Evolutionary conservation across 768 basidiomycete species (phyloP).

Genomic region (Xerocomus brunneocitrinus): DNA sequence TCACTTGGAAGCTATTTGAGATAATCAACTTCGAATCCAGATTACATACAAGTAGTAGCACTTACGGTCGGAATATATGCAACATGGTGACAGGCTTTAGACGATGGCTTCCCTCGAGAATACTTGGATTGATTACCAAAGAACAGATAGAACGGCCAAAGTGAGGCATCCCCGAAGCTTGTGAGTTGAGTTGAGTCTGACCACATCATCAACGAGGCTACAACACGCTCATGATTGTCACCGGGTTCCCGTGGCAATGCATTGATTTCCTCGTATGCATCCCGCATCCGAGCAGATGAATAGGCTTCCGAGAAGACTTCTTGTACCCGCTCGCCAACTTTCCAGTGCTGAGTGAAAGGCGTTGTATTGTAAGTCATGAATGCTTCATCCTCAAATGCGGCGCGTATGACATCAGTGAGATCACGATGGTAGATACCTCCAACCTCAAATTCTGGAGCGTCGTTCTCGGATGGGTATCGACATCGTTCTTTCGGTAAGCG

Average conservation of each 20-base stretch:
- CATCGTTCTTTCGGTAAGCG: conserved; percentile 1
- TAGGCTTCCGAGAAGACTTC: not conserved
- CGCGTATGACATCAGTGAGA: not conserved
- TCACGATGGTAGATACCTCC: not conserved
- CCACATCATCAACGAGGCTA: conserved; percentile 23
- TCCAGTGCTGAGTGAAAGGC: conserved; percentile 1
- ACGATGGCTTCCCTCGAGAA: not conserved
- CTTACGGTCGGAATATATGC: not conserved
- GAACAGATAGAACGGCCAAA: conserved; percentile 24
- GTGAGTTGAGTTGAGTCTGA: conserved; percentile 32
- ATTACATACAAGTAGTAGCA: not conserved
- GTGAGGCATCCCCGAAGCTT: conserved; percentile 24
- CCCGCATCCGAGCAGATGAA: conserved; percentile 4
- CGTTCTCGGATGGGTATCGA: not conserved
- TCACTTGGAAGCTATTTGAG: not conserved
- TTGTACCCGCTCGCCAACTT: not conserved
- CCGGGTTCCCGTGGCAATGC: not conserved
- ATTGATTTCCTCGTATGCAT: not conserved
- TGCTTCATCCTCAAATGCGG: not conserved
- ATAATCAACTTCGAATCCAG: no score
- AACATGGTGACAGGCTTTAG: not conserved
- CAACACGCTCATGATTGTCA: not conserved
- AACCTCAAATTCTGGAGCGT: not conserved
- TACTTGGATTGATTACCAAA: no score
- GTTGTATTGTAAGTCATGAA: not conserved